Conservation (phyloP, 1,284 basidiomycete species). For the Pseudozyma tsukubaensis region DNA sequence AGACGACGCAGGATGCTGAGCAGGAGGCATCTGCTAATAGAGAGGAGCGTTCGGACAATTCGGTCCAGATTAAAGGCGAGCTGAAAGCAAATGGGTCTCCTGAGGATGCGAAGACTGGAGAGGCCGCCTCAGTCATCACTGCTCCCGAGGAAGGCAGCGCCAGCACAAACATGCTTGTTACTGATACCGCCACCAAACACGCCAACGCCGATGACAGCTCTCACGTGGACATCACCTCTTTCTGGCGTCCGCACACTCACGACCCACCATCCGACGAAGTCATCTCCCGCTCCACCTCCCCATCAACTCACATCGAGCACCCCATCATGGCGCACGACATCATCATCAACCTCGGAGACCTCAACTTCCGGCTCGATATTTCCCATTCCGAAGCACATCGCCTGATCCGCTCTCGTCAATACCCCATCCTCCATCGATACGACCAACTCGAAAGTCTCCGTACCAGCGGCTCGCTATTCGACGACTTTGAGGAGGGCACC, state of each 20-base stretch:
- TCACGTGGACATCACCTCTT: no score
- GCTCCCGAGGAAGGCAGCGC: no score
- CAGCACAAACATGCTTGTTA: no score
- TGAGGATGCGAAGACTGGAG: no score
- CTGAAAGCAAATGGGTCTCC: background rate
- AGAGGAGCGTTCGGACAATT: background rate
- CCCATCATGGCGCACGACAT: constrained; percentile 67
- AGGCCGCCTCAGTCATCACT: no score
- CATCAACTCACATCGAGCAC: constrained; percentile 15
- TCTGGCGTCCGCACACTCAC: no score
- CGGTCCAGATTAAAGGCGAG: background rate
- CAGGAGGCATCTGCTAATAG: constrained; percentile 2
- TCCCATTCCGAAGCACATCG: constrained; percentile 82
- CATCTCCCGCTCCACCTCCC: background rate
- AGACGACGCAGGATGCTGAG: constrained; percentile 14
- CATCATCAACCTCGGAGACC: constrained; percentile 91
- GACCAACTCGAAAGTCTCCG: constrained; percentile 72
- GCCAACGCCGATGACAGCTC: no score
- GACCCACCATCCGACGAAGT: constrained; percentile 1
- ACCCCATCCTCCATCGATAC: constrained; percentile 75
- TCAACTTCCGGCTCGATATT: constrained; percentile 91
- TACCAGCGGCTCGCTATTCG: constrained; percentile 74
- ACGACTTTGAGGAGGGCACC: constrained; percentile 86
- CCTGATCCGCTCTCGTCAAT: constrained; percentile 30
- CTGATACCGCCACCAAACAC: no score